Evolutionary conservation across 2,329 filamentous ascomycete species (phyloP).

Genomic region (Geosmithia putterillii): DNA sequence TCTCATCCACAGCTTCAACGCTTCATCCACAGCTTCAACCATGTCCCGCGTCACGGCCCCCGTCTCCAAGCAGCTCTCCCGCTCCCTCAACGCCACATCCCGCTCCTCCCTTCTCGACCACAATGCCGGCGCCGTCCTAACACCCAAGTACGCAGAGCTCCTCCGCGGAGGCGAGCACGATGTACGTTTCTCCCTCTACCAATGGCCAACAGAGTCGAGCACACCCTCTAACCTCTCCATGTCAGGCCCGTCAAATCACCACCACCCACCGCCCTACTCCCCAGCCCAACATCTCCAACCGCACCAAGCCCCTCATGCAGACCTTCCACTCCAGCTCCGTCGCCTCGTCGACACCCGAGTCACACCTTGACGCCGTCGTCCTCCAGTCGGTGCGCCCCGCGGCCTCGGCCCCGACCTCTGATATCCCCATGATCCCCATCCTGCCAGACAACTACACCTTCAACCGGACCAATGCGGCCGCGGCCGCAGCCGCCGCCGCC

Average conservation of each 20-base stretch:
- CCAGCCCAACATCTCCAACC: constrained; percentile 28
- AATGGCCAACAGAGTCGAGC: background rate
- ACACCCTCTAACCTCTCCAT: constrained; percentile 1
- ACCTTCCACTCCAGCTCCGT: constrained; percentile 41
- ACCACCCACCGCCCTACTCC: constrained; percentile 35
- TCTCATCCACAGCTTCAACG: background rate
- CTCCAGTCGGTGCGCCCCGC: constrained; percentile 27
- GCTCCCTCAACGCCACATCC: constrained; percentile 30
- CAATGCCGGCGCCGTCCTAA: constrained; percentile 23
- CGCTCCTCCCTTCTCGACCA: constrained; percentile 21
- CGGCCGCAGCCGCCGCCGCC: constrained; percentile 23
- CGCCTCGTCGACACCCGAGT: constrained; percentile 23
- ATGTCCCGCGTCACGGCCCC: constrained; percentile 40
- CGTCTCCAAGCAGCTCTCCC: constrained; percentile 35
- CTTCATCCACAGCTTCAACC: background rate
- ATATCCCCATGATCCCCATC: constrained; percentile 41
- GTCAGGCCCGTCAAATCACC: constrained; percentile 25
- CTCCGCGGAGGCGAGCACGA: constrained; percentile 23
- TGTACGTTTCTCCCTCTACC: constrained; percentile 16
- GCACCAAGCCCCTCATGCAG: constrained; percentile 48
- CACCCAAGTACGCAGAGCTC: constrained; percentile 36
- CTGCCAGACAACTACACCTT: constrained; percentile 44
- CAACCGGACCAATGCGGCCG: constrained; percentile 6
- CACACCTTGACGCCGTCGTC: constrained; percentile 38
- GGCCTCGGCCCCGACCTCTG: constrained; percentile 12